Evolutionary conservation across 176 grass and related monocot species (phyloP), one percentile per base, ranked within the genome.

Genomic region (Ensete glaucum): DNA sequence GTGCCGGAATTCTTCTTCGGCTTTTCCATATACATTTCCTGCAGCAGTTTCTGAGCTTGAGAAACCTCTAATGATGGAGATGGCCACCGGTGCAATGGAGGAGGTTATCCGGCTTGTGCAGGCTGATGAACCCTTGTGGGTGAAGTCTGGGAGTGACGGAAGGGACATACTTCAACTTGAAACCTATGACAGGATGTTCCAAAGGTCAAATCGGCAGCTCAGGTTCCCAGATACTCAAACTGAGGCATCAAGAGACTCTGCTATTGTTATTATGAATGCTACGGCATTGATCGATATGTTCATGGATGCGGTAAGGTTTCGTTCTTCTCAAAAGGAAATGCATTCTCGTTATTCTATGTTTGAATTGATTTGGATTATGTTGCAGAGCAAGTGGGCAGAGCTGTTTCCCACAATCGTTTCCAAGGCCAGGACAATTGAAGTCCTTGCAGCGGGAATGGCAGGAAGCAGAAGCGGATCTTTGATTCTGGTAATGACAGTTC

Each of bases 381-480:
- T 54, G 69, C 82, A 98, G 94, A 82, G 60, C 81, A 98, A 98
- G 76, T 98, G 90, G 88, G 51, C 79, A 58, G 94, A 98, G 53
- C 89, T 98, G 77, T 98, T 98, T 78, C 86, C 94, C 2, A 85
- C 85, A 75, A 89, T 98, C 69, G 83, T 98, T 14, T 80, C 90
- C 66, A 91, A 78, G 76, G 81, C 86, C 10, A 82, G 81, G 71
- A 93, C 86, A 20, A 67, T 91, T 17, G 94, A 98, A 24, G 63
- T 89, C 24, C 90, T 98, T 20, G 80, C 89, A 6, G 87, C 85
- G 20, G 88, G 88, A 73, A 76, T 93, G 77, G 59, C 78, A 8
- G 84, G 88, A 54, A 73, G 25, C 21, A 64, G 86, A 65, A 98
- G 84, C 43, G 94, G 92, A 53, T 91, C 88, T 0, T 34, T 98